phyloP scores from a whole-genome alignment of 345 rosid species.

The Corchorus capsularis region DNA sequence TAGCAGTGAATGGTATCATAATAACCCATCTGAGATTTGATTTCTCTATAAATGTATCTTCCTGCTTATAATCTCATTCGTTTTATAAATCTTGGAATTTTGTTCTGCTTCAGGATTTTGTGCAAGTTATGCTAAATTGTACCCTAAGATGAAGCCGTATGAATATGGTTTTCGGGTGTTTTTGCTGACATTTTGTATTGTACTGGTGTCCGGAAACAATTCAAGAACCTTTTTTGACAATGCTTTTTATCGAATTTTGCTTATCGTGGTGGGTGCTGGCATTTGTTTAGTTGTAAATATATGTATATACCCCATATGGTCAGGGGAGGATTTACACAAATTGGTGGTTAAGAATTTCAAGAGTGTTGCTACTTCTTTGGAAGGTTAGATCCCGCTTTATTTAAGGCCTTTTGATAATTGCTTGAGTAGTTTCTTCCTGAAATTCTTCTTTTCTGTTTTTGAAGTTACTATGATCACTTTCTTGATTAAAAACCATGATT shows the following conservation, averaged over 20 bases:
- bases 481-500: background rate
- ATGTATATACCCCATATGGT: constrained; percentile 75
- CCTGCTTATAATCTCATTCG: constrained; percentile 1
- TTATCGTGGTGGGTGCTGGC: constrained; percentile 71
- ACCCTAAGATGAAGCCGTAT: constrained; percentile 73
- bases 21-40: background rate
- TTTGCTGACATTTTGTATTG: constrained; percentile 86
- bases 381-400: constrained; percentile 47
- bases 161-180: constrained; percentile 89
- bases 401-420: background rate
- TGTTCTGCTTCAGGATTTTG: constrained; percentile 47
- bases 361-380: constrained; percentile 74
- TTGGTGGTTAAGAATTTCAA: constrained; percentile 73
- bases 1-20: background rate
- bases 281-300: constrained; percentile 60
- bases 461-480: background rate
- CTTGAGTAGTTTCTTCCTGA: background rate
- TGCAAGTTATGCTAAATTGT: constrained; percentile 65
- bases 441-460: background rate
- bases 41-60: background rate
- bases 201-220: constrained; percentile 72
- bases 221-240: constrained; percentile 50
- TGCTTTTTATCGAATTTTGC: constrained; percentile 60
- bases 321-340: constrained; percentile 89
- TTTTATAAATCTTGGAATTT: background rate